Evolutionary conservation across 2,329 filamentous ascomycete genomes (phyloP).

Genomic region (Nemania sp.): DNA sequence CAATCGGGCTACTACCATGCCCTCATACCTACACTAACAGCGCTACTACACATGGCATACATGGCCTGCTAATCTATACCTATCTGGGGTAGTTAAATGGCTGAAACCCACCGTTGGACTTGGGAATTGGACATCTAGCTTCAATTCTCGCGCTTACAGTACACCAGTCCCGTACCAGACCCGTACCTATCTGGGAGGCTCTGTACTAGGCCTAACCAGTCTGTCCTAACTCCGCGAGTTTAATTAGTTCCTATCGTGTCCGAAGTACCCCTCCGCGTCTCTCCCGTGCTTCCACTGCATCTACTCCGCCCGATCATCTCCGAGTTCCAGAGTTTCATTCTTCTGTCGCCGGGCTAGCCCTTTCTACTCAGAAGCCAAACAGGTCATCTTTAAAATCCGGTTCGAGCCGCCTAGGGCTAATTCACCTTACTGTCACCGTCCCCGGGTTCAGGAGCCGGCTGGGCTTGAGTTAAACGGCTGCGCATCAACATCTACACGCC

Average conservation of each 20-base stretch:
- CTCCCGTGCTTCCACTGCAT: not conserved
- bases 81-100: constrained; percentile 27
- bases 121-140: constrained; percentile 27
- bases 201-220: not conserved
- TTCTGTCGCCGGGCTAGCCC: constrained; percentile 9
- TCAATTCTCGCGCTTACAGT: constrained; percentile 13
- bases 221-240: not conserved
- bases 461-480: not conserved
- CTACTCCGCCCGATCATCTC: constrained; percentile 13
- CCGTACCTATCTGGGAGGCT: not conserved
- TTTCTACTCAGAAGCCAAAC: constrained; percentile 6
- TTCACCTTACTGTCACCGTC: not conserved
- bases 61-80: constrained; percentile 24
- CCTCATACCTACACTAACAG: not conserved
- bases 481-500: constrained; percentile 1
- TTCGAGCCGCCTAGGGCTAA: constrained; percentile 2
- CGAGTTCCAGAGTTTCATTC: constrained; percentile 17
- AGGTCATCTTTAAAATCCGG: not conserved
- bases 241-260: constrained; percentile 10
- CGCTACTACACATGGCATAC: not conserved
- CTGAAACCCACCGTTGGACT: constrained; percentile 23
- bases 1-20: not conserved
- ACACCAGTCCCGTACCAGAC: not conserved
- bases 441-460: not conserved
- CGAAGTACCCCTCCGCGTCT: constrained; percentile 6